Evolutionary conservation across 2,329 filamentous ascomycete genomes (phyloP), one percentile per base, ranked within the genome.

Genomic region (Ceratocystis ficicola): DNA sequence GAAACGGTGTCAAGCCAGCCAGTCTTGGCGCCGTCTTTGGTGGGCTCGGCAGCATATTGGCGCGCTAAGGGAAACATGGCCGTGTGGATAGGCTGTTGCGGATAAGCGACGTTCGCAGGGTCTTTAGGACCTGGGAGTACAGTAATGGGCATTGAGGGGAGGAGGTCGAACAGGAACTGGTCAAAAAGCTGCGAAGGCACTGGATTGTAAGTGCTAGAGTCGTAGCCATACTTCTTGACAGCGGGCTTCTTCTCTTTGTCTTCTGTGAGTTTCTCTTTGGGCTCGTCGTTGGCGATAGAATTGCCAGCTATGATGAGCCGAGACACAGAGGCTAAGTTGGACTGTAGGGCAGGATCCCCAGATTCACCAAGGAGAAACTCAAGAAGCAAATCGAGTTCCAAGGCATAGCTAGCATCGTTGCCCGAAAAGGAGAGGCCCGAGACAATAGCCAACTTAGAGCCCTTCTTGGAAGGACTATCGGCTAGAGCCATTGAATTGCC

Each of bases 211-310:
- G 88, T 76, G 65, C 87, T 86, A 66, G 89, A 85, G 74, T 99
- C 94, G 77, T 97, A 97, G 68, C 94, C 93, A 76, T 96, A 97
- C 73, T 95, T 96, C 74, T 90, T 95, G n/a, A 62, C 28, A 3
- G 63, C 76, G 1, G 72, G 70, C 68, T 77, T 79, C 72, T 80
- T 84, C 70, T 80, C 76, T 59, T 71, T 69, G 28, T 52, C 41
- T 17, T 44, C 25, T 0, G 71, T 70, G 72, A 80, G 22, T 28
- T 57, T 73, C 68, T 80, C 73, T 68, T 77, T 73, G 1, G 71
- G 69, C 48, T 73, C 72, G n/a, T 74, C 74, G 2, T 75, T 83
- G 0, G 89, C 93, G 63, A 97, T 85, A 1, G 91, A 95, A 75
- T 97, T 93, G 50, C 94, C 94, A 0, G 92, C 93, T 70, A 99